These are phyloP conservation scores for Cenchrus purpureus DNA, from an alignment of 176 grass and related monocot genomes.

Conservation along the genomic window DNA sequence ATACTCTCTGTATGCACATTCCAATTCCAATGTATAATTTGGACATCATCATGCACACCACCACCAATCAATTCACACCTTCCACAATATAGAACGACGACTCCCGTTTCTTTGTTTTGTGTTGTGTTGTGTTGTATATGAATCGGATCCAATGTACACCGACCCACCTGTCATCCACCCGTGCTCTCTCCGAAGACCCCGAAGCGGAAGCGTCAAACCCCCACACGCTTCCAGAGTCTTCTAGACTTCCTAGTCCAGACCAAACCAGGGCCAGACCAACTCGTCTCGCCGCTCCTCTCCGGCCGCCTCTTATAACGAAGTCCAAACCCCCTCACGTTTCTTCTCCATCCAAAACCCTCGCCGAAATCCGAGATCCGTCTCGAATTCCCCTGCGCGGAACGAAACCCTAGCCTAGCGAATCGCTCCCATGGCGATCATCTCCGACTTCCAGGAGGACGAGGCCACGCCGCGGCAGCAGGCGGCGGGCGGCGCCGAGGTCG, in stretches of 20 bases:
- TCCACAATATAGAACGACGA: background rate
- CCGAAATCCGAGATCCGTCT: constrained; percentile 37
- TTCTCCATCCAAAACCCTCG: constrained; percentile 27
- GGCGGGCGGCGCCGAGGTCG: constrained; percentile 33
- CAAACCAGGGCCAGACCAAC: background rate
- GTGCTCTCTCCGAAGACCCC: background rate
- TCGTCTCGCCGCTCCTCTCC: background rate
- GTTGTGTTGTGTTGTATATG: background rate
- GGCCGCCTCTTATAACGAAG: background rate
- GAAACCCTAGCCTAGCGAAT: constrained; percentile 1
- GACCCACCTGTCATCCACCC: constrained; percentile 1
- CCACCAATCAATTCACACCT: background rate
- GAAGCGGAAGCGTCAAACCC: background rate
- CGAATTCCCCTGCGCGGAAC: background rate
- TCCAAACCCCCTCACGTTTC: background rate
- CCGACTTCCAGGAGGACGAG: constrained; percentile 80
- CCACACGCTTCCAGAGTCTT: constrained; percentile 17
- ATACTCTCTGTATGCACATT: background rate
- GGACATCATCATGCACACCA: background rate
- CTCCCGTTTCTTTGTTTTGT: background rate
- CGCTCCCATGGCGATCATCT: constrained; percentile 77
- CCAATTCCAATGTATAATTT: background rate
- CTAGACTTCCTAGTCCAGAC: background rate
- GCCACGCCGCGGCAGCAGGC: constrained; percentile 13
- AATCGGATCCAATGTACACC: background rate